Evolutionary conservation across 2,329 filamentous ascomycete genomes (phyloP), one percentile per base, ranked within the genome.

Genomic region (Tolypocladium cylindrosporum): DNA sequence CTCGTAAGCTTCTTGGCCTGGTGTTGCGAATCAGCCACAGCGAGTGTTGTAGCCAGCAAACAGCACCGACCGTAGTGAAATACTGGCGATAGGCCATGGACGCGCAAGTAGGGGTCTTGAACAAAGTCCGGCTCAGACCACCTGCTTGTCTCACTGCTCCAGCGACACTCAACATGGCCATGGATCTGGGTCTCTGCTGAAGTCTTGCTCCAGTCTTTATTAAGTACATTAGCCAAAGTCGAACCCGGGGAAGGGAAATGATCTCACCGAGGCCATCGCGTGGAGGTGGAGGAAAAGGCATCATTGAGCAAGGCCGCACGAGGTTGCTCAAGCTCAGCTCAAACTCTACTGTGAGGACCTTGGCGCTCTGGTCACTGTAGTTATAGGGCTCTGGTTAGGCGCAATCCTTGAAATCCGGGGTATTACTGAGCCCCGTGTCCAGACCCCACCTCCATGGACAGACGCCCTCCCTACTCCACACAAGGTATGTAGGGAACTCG

Each of bases 1-100:
- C 39, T 59, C 58, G 21, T 59, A 57, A 14, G 55, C 58, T 27
- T 59, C 51, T 31, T 57, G 56, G 4, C 58, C 58, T 59, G 41
- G 9, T 9, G 21, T 31, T 48, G 24, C 13, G 8, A 31, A 16
- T 48, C 24, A 48, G 24, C 21, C 24, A 8, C 24, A 31, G 43
- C 6, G 2, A 48, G 11, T 14, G 14, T 24, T 16, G 24, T 16
- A 16, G 6, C 8, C 21, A 27, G 24, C 43, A 48, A 48, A 48
- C 24, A 16, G 14, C 13, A 48, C 45, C 34, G 10, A 59, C 58
- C 58, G 19, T 59, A 59, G n/a, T 59, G 42, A 31, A 59, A 53
- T 13, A 55, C 55, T 21, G 58, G 58, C 31, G 58, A 54, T 11
- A 59, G 37, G 31, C 58, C 58, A 21, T 59, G 58, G 5, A 59